Percentiles rank a stretch among this genome's conserved stretches.
phyloP scores from a whole-genome alignment of 2,329 filamentous ascomycete genomes.

The Xylaria sp. region DNA sequence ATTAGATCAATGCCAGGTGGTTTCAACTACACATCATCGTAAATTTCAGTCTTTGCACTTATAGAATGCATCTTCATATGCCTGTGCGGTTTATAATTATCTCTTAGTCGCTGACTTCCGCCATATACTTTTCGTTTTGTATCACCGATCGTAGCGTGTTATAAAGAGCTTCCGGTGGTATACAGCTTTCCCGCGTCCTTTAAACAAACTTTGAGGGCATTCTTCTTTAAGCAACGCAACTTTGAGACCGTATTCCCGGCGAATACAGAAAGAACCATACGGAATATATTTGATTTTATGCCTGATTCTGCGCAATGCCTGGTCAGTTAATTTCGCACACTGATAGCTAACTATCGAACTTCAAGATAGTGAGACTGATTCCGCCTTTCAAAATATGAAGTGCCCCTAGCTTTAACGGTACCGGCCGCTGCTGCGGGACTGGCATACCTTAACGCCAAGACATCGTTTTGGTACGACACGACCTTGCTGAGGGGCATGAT shows the following conservation, averaged over 20 bases:
- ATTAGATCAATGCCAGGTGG: neutral
- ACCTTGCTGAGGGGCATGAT: constrained; percentile 66
- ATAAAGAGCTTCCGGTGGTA: neutral
- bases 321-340: constrained; percentile 31
- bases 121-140: neutral
- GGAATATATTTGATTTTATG: neutral
- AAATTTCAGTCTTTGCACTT: neutral
- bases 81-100: neutral
- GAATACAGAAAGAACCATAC: neutral
- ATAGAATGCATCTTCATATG: neutral
- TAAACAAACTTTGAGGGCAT: neutral
- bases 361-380: constrained; percentile 7
- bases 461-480: constrained; percentile 73
- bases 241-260: neutral
- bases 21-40: neutral
- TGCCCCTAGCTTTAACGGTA: constrained; percentile 64
- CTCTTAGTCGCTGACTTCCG: neutral
- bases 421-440: constrained; percentile 73
- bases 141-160: neutral
- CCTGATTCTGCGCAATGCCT: constrained; percentile 32
- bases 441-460: constrained; percentile 83
- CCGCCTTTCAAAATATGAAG: constrained; percentile 47
- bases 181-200: neutral
- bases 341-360: neutral
- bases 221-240: neutral